phyloP scores from a whole-genome alignment of 805 yeast species.

The Hanseniaspora pseudoguilliermondii region DNA sequence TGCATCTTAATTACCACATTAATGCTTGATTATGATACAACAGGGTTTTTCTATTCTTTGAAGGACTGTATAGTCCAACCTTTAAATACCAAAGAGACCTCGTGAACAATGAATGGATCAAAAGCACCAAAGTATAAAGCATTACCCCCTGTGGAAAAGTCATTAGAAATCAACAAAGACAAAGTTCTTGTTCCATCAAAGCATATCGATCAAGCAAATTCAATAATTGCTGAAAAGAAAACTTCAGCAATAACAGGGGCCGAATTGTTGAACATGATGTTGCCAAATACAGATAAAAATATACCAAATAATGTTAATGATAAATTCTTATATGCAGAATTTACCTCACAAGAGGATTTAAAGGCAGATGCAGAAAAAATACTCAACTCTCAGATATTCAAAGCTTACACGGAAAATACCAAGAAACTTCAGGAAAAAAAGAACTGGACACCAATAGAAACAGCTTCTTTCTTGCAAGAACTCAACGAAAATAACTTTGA shows the following conservation, averaged over 20 bases:
- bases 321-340: background rate
- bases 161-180: background rate
- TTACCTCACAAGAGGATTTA: background rate
- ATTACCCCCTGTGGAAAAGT: background rate
- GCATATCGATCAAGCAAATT: background rate
- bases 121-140: background rate
- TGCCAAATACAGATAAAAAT: background rate
- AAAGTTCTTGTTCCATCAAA: background rate
- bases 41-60: too few species aligned
- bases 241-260: background rate
- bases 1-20: too few species aligned
- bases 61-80: background rate
- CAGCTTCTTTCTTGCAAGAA: background rate
- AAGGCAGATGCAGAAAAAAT: background rate
- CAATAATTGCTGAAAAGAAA: background rate
- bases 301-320: background rate
- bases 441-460: background rate
- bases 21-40: too few species aligned
- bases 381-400: background rate
- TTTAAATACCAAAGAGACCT: background rate
- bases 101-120: background rate
- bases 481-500: background rate
- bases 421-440: conserved; percentile 8
- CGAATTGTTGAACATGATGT: background rate
- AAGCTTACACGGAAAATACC: conserved; percentile 14